These are phyloP conservation scores for Blastocystis sp. DNA, from an alignment of 352 stramenopile species.

Conservation along the genomic window DNA sequence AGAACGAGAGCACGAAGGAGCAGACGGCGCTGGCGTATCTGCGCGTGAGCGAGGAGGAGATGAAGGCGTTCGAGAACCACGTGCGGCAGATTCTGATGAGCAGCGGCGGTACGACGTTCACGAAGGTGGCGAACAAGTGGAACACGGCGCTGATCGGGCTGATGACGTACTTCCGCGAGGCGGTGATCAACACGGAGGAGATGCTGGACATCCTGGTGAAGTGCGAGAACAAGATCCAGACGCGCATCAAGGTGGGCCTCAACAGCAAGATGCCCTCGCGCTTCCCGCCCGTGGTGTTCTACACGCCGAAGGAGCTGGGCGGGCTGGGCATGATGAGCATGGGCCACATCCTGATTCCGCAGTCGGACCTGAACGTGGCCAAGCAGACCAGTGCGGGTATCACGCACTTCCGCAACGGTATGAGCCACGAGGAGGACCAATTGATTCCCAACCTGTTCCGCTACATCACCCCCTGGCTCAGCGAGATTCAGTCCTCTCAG, in stretches of 20 bases:
- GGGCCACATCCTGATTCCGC: conserved; percentile 98
- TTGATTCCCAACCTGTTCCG: conserved; percentile 99
- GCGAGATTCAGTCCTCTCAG: conserved; percentile 98
- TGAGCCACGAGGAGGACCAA: conserved; percentile 93
- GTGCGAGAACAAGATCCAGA: conserved; percentile 99
- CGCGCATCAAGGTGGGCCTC: conserved; percentile 98
- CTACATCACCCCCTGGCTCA: conserved; percentile 96
- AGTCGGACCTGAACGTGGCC: conserved; percentile 96
- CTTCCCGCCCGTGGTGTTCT: conserved; percentile 98
- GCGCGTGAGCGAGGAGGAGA: conserved; percentile 88
- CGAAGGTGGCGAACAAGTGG: conserved; percentile 99
- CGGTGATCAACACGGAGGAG: conserved; percentile 97
- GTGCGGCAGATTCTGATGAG: conserved; percentile 99
- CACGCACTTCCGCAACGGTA: conserved; percentile 94
- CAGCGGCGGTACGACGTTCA: conserved; percentile 97
- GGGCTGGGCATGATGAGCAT: conserved; percentile 98
- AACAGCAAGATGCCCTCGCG: conserved; percentile 99
- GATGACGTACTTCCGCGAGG: conserved; percentile 99
- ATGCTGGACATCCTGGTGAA: conserved; percentile 99
- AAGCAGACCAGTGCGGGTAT: conserved; percentile 97
- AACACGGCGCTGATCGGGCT: conserved; percentile 85
- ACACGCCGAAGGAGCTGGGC: conserved; percentile 98
- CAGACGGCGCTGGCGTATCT: conserved; percentile 96
- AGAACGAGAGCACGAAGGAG: conserved; percentile 99
- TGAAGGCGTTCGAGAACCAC: conserved; percentile 95